A percentile compares a stretch with the other conserved stretches of the same genome.
Conservation (phyloP, 257 asterid species). For the Rubia yunnanensis region DNA sequence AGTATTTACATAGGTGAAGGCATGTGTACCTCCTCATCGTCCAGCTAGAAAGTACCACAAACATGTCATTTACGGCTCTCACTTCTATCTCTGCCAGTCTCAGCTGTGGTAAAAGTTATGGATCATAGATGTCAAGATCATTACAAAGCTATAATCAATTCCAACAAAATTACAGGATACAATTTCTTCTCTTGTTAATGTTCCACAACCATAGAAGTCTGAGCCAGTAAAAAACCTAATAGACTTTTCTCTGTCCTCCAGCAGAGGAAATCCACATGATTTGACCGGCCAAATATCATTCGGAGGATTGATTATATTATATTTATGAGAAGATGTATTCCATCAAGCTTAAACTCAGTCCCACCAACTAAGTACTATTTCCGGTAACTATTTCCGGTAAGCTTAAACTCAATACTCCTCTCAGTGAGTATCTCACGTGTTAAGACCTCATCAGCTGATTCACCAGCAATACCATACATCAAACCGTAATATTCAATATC, state of each 20-base stretch:
- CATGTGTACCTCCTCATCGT: constrained; percentile 56
- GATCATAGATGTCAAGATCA: constrained; percentile 9
- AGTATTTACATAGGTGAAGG: constrained; percentile 11
- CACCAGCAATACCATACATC: too few species aligned
- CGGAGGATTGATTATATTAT: constrained; percentile 11
- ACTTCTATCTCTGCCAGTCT: constrained; percentile 76
- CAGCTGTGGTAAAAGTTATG: constrained; percentile 45
- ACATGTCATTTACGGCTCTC: constrained; percentile 90
- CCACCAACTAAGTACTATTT: not conserved
- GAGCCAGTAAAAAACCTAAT: constrained; percentile 43
- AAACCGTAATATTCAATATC: too few species aligned
- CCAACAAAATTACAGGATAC: constrained; percentile 45
- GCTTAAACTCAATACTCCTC: too few species aligned
- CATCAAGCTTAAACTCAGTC: not conserved
- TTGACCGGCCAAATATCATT: constrained; percentile 48
- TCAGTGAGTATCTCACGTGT: too few species aligned
- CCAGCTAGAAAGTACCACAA: constrained; percentile 91
- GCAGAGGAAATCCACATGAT: constrained; percentile 88
- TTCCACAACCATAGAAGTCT: constrained; percentile 86
- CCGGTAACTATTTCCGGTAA: too few species aligned
- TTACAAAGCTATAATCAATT: not conserved
- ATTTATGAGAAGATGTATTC: not conserved
- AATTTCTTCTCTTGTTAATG: constrained; percentile 75
- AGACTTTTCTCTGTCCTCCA: constrained; percentile 83
- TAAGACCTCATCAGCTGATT: too few species aligned